Base-by-base conservation (phyloP, 2,329 filamentous ascomycete genomes). In the Hymenoscyphus linearis region DNA sequence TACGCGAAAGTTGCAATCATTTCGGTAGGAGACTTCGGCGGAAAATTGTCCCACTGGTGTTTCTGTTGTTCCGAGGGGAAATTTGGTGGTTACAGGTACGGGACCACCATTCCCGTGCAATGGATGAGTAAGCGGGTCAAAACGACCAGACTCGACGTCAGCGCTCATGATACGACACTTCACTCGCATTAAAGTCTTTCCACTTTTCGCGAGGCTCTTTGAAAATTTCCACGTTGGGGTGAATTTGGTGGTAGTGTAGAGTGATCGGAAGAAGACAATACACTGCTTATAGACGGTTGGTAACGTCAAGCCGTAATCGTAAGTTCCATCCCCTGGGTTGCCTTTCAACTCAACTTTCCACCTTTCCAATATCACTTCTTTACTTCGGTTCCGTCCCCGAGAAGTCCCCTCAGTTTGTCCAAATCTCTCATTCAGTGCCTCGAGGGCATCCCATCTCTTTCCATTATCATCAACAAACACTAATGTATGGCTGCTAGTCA, bases 211-310 rank as follows among this genome's bases (percentile, higher is more conserved):
- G 65, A 90, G 81, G 57, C 84, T 86, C 70, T 89, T 84, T 47
- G 81, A 86, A 70, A 96, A 89, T 76, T 88, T 96, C 87, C 89
- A 96, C 26, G 89, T 86, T 2, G 95, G 95, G 64, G 96, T 78
- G 64, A 97, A 83, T 69, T 90, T 88, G 47, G 91, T 85, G 59
- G 90, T 89, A 56, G 90, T 85, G 74, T 90, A 96, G 53, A 99
- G 81, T 1, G 92, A 92, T 63, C 95, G 85, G 76, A 98, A 97
- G 69, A 97, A 86, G 67, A 98, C 89, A 66, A 99, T 96, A 69
- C 90, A 91, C 77, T 96, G 95, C 78, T 99, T 99, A 81, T 99
- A 99, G 62, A 96, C 87, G 58, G 91, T 93, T 14, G 95, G 92
- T 57, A 98, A 78, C 35, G 78, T 80, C 12, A 79, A 79, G 7